phyloP scores from a whole-genome alignment of 2,329 filamentous ascomycete genomes.

The Thyridium curvatum region DNA sequence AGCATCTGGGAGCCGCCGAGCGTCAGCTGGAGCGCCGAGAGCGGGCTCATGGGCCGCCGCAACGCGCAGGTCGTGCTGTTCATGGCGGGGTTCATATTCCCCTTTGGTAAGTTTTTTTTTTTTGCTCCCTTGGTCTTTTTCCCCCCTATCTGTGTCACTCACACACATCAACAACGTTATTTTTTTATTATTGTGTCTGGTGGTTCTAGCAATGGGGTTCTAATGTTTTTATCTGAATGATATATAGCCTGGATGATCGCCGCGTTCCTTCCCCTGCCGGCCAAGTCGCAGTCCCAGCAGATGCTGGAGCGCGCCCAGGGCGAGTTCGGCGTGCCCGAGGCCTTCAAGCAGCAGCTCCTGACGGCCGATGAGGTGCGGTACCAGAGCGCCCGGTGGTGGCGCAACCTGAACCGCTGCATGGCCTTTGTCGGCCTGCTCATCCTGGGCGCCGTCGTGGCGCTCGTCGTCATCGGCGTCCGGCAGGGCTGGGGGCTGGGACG shows the following conservation, averaged over 20 bases:
- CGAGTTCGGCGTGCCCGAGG: slow-evolving; percentile 29
- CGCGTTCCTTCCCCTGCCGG: slow-evolving; percentile 65
- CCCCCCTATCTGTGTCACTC: slow-evolving; percentile 1
- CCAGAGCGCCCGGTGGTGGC: slow-evolving; percentile 53
- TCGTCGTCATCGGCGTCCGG: slow-evolving; percentile 45
- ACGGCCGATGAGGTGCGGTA: slow-evolving; percentile 37
- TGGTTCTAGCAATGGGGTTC: too few relatives aligned
- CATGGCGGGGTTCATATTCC: slow-evolving; percentile 70
- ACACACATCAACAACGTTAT: too few relatives aligned
- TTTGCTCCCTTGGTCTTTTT: not conserved
- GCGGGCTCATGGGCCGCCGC: slow-evolving; percentile 50
- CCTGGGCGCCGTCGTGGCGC: slow-evolving; percentile 43
- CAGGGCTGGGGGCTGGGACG: slow-evolving; percentile 35
- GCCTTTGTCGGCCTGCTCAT: slow-evolving; percentile 48
- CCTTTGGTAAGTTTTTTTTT: slow-evolving; percentile 49
- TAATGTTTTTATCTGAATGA: too few relatives aligned
- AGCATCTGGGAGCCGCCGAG: slow-evolving; percentile 72
- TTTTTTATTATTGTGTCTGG: too few relatives aligned
- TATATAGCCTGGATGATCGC: slow-evolving; percentile 75
- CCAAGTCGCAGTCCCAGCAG: slow-evolving; percentile 38
- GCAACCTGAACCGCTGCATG: slow-evolving; percentile 53
- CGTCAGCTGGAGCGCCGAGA: slow-evolving; percentile 56
- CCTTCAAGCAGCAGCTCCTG: slow-evolving; percentile 23
- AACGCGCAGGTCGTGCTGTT: slow-evolving; percentile 74
- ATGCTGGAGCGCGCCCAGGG: slow-evolving; percentile 43